Evolutionary conservation across 345 rosid genomes (phyloP).

Genomic region (Arabis alpina): DNA sequence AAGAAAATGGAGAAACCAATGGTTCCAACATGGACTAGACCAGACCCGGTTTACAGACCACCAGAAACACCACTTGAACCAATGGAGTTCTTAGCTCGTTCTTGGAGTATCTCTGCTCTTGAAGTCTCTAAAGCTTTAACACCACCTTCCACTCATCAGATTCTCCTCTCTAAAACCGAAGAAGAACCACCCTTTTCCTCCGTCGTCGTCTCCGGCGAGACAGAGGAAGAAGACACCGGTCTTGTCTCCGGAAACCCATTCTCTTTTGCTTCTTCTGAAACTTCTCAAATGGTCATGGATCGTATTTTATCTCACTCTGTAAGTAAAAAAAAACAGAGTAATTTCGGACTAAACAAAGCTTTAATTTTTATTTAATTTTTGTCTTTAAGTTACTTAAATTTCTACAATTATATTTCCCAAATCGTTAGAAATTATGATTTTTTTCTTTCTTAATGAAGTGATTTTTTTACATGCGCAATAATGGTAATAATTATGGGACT

Average conservation of each 20-base stretch:
- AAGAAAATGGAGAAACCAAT: constrained; percentile 59
- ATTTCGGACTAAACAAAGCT: constrained; percentile 36
- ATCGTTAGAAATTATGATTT: no score
- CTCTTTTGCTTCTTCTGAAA: constrained; percentile 92
- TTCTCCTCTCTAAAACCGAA: constrained; percentile 61
- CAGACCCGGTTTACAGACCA: constrained; percentile 67
- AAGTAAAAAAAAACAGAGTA: constrained; percentile 53
- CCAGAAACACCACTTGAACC: constrained; percentile 93
- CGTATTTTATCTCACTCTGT: constrained; percentile 99
- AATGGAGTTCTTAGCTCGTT: constrained; percentile 95
- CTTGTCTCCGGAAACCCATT: constrained; percentile 83
- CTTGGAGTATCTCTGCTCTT: constrained; percentile 92
- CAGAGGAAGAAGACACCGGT: constrained; percentile 75
- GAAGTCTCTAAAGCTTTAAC: constrained; percentile 79
- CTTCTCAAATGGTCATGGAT: constrained; percentile 98
- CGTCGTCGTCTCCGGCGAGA: constrained; percentile 44
- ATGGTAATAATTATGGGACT: constrained; percentile 6
- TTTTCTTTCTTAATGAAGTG: no score
- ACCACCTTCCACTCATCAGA: constrained; percentile 58
- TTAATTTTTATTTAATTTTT: background rate
- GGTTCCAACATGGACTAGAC: constrained; percentile 58
- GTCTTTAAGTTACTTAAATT: background rate
- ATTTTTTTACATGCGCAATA: constrained; percentile 36
- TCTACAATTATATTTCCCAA: no score
- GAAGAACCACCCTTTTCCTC: constrained; percentile 47